Conservation (phyloP, 345 rosid genomes). For the Isatis tinctoria region DNA sequence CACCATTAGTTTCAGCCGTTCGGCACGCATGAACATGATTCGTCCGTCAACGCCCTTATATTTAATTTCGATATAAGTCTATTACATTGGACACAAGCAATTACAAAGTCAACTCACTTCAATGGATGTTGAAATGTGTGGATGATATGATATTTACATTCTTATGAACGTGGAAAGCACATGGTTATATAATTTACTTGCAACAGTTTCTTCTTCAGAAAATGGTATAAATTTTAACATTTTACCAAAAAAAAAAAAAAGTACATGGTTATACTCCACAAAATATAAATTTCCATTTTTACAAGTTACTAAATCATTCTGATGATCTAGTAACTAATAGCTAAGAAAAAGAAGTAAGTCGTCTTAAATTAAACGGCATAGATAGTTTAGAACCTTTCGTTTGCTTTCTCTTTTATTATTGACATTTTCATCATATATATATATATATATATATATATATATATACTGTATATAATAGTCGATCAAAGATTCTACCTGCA, state of each 20-base stretch:
- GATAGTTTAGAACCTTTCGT: no score
- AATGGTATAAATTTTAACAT: no score
- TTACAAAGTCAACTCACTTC: neutral
- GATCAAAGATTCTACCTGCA: no score
- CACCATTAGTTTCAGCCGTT: conserved; percentile 24
- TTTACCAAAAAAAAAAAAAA: no score
- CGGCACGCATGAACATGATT: conserved; percentile 30
- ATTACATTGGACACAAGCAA: neutral
- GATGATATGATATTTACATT: neutral
- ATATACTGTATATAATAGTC: no score
- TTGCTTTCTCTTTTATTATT: no score
- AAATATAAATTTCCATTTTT: neutral
- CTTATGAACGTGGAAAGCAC: neutral
- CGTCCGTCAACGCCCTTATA: conserved; percentile 4
- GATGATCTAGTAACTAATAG: neutral
- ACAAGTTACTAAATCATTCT: neutral
- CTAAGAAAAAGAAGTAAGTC: neutral
- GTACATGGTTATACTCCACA: no score
- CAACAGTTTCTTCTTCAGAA: no score
- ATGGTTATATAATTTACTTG: no score
- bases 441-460: no score
- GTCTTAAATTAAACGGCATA: no score
- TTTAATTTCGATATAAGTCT: neutral
- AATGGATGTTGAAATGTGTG: neutral
- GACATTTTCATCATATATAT: no score